A percentile compares a stretch with the other conserved stretches of the same genome.
phyloP scores from a whole-genome alignment of 768 basidiomycete species.

The Mrakia blollopis region DNA sequence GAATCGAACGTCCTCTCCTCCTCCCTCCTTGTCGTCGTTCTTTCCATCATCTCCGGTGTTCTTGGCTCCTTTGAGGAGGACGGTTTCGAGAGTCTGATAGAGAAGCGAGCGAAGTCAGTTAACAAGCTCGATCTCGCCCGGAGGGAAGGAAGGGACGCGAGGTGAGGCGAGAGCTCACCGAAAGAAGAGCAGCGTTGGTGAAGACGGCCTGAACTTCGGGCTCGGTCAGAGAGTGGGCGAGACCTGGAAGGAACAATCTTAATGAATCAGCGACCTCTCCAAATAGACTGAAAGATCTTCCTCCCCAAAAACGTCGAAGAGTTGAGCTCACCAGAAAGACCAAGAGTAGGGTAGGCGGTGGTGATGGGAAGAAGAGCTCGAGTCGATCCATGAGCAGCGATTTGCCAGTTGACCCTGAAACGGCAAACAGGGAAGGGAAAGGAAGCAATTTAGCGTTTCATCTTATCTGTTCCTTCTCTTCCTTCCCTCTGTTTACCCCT shows the following conservation, averaged over 20 bases:
- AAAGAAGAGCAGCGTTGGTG: constrained; percentile 75
- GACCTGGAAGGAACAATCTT: constrained; percentile 50
- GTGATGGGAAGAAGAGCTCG: constrained; percentile 36
- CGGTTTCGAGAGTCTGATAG: constrained; percentile 69
- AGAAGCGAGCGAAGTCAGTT: background rate
- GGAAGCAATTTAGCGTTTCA: too few relatives aligned
- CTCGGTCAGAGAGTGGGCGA: constrained; percentile 84
- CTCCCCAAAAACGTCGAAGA: background rate
- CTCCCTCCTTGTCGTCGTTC: constrained; percentile 31
- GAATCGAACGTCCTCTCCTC: constrained; percentile 55
- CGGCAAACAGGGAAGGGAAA: background rate
- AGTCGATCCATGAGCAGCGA: constrained; percentile 29
- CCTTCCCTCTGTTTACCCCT: background rate
- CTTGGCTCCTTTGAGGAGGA: constrained; percentile 62
- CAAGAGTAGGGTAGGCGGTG: constrained; percentile 44
- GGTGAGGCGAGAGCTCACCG: background rate
- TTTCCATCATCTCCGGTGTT: constrained; percentile 16
- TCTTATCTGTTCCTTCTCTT: background rate
- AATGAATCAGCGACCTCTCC: background rate
- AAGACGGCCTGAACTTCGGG: constrained; percentile 78
- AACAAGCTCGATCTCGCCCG: too few relatives aligned
- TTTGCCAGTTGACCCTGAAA: constrained; percentile 43
- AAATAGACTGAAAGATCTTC: background rate
- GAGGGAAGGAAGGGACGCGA: background rate
- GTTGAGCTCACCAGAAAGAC: constrained; percentile 31